phyloP scores from a whole-genome alignment of 495 filamentous ascomycete genomes.

The Cercophora samala region DNA sequence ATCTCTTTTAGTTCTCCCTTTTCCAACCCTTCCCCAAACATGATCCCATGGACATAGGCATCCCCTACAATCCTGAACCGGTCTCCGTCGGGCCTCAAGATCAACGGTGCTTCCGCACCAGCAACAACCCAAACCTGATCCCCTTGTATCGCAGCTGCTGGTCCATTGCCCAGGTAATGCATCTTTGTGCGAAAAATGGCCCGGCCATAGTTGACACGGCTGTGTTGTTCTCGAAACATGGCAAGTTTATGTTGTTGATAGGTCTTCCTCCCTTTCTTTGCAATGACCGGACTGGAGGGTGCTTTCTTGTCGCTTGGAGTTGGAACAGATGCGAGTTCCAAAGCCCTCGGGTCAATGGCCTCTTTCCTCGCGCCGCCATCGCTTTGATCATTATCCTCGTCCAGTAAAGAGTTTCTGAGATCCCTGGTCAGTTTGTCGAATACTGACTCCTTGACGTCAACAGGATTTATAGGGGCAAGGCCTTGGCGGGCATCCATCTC shows the following conservation, averaged over 20 bases:
- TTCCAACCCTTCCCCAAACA: slow-evolving; percentile 9
- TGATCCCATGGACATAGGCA: slow-evolving; percentile 13
- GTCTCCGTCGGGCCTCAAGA: not conserved
- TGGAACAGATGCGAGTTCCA: no score
- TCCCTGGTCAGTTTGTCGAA: no score
- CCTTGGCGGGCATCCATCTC: no score
- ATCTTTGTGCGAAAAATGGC: slow-evolving; percentile 13
- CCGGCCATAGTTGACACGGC: not conserved
- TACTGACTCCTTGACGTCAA: no score
- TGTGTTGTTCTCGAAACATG: not conserved
- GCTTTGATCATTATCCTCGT: no score
- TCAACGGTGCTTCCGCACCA: slow-evolving; percentile 1
- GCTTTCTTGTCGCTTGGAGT: no score
- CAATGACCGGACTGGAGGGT: not conserved
- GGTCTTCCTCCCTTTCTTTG: slow-evolving; percentile 2
- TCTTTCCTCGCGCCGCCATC: no score
- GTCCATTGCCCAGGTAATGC: slow-evolving; percentile 11
- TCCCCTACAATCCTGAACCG: slow-evolving; percentile 12
- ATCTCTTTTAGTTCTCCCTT: slow-evolving; percentile 1
- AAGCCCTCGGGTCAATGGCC: no score
- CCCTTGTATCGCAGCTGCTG: not conserved
- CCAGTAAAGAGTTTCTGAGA: no score
- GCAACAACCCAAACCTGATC: not conserved
- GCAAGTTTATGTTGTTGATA: not conserved
- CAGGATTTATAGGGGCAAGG: no score